These are phyloP conservation scores for Domatiomyces globalis DNA, from an alignment of 2,329 filamentous ascomycete genomes.

Conservation along the genomic window DNA sequence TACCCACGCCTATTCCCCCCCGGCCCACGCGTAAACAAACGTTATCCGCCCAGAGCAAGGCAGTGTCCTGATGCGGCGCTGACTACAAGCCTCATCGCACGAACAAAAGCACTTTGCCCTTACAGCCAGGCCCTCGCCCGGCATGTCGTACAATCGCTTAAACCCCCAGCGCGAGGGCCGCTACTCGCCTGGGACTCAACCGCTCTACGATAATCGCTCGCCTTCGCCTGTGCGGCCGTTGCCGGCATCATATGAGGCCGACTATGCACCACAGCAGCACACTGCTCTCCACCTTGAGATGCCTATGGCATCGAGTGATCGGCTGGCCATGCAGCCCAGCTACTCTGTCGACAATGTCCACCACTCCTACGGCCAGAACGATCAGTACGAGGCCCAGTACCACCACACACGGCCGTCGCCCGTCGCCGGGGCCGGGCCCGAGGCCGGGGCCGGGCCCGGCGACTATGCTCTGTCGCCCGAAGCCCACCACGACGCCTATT, in stretches of 20 bases:
- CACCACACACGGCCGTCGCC: slow-evolving; percentile 15
- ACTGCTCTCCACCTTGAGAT: slow-evolving; percentile 51
- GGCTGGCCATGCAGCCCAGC: slow-evolving; percentile 69
- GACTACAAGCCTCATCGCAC: background rate
- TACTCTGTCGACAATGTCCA: slow-evolving; percentile 58
- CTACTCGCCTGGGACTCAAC: slow-evolving; percentile 35
- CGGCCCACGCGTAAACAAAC: too few species aligned
- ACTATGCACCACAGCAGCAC: slow-evolving; percentile 33
- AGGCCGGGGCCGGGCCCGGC: too few species aligned
- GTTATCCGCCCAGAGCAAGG: too few species aligned
- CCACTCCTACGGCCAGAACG: slow-evolving; percentile 48
- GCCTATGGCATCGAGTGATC: slow-evolving; percentile 54
- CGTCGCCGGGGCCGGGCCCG: too few species aligned
- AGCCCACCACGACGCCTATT: slow-evolving; percentile 77
- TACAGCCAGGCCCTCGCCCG: slow-evolving; percentile 1
- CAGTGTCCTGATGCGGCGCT: too few species aligned
- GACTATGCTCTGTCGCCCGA: slow-evolving; percentile 71
- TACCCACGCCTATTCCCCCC: too few species aligned
- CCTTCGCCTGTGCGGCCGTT: slow-evolving; percentile 65
- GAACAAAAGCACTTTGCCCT: background rate
- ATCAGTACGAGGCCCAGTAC: slow-evolving; percentile 38
- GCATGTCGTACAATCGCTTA: slow-evolving; percentile 61
- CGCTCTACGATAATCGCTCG: slow-evolving; percentile 44
- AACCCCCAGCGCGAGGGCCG: slow-evolving; percentile 34
- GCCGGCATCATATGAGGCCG: slow-evolving; percentile 68